Percentiles rank a stretch among this genome's conserved stretches.
Conservation (phyloP, 768 basidiomycete species). For the Pleurotus ostreatus region DNA sequence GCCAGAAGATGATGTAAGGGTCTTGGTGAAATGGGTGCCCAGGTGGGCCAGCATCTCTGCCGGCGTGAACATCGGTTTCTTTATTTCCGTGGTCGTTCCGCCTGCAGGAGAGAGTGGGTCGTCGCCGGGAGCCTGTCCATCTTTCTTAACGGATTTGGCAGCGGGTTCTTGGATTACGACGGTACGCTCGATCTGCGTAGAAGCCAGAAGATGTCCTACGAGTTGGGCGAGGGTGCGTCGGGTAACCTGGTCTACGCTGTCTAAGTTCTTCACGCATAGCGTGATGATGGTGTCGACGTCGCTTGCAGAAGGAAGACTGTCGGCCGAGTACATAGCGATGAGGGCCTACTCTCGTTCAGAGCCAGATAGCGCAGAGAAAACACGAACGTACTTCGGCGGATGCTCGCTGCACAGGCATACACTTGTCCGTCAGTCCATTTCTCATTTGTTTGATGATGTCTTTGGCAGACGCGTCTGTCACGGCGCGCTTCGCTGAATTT, state of each 20-base stretch:
- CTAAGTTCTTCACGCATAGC: slow-evolving; percentile 68
- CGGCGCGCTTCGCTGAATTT: slow-evolving; percentile 74
- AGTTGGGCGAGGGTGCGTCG: slow-evolving; percentile 78
- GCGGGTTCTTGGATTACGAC: slow-evolving; percentile 39
- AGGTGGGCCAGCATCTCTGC: slow-evolving; percentile 81
- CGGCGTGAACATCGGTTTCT: slow-evolving; percentile 67
- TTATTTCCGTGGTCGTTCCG: slow-evolving; percentile 45
- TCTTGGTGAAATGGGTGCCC: slow-evolving; percentile 78
- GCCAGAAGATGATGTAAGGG: slow-evolving; percentile 35
- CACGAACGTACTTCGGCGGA: slow-evolving; percentile 61
- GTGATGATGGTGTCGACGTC: slow-evolving; percentile 78
- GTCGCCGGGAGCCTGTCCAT: slow-evolving; percentile 49
- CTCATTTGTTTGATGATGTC: slow-evolving; percentile 86
- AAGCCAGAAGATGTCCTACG: slow-evolving; percentile 78
- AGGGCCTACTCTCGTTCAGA: slow-evolving; percentile 30
- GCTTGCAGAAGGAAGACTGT: slow-evolving; percentile 48
- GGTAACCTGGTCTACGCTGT: slow-evolving; percentile 79
- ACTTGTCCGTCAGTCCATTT: slow-evolving; percentile 73
- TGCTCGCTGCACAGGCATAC: slow-evolving; percentile 79
- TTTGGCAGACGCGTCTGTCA: slow-evolving; percentile 71
- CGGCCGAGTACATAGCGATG: slow-evolving; percentile 52
- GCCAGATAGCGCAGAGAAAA: neutral
- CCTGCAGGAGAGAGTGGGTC: slow-evolving; percentile 44
- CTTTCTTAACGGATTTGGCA: slow-evolving; percentile 58
- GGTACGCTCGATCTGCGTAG: slow-evolving; percentile 69